Evolutionary conservation across 306 rosid genomes (phyloP).

Genomic region (Cicer chorassanicum): DNA sequence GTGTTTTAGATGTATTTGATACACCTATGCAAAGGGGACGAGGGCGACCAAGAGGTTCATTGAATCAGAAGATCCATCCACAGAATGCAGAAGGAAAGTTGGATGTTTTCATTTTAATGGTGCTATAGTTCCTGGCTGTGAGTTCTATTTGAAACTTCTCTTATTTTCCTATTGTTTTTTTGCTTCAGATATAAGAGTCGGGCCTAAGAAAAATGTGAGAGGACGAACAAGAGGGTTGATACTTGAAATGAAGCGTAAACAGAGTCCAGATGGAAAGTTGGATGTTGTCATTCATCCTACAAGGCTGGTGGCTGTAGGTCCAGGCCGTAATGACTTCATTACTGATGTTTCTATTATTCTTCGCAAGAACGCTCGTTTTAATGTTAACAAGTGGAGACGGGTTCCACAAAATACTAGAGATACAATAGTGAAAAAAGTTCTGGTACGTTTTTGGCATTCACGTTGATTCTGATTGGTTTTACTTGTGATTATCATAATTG

Average conservation of each 20-base stretch:
- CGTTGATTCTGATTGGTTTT: slow-evolving; percentile 19
- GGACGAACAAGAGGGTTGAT: slow-evolving; percentile 44
- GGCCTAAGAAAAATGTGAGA: slow-evolving; percentile 44
- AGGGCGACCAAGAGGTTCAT: slow-evolving; percentile 35
- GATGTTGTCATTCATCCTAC: slow-evolving; percentile 55
- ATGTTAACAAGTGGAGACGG: slow-evolving; percentile 47
- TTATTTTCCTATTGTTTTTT: not conserved
- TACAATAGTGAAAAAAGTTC: slow-evolving; percentile 44
- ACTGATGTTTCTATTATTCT: slow-evolving; percentile 53
- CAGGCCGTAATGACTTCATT: slow-evolving; percentile 55
- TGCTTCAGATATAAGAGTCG: slow-evolving; percentile 35
- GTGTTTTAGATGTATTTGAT: slow-evolving; percentile 12
- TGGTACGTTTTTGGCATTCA: slow-evolving; percentile 42
- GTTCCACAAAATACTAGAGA: slow-evolving; percentile 47
- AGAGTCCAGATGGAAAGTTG: slow-evolving; percentile 54
- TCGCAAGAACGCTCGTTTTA: slow-evolving; percentile 47
- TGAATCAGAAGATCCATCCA: slow-evolving; percentile 14
- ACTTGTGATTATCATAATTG: slow-evolving; percentile 21
- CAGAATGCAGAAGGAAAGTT: slow-evolving; percentile 42
- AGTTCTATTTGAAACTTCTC: slow-evolving; percentile 21
- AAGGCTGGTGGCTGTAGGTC: slow-evolving; percentile 53
- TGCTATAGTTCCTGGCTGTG: slow-evolving; percentile 32
- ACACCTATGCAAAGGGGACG: slow-evolving; percentile 28
- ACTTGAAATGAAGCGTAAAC: slow-evolving; percentile 48
- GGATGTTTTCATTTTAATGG: slow-evolving; percentile 31